Base-by-base conservation (phyloP, 768 basidiomycete species). In the Melanogaster broomeanus region DNA sequence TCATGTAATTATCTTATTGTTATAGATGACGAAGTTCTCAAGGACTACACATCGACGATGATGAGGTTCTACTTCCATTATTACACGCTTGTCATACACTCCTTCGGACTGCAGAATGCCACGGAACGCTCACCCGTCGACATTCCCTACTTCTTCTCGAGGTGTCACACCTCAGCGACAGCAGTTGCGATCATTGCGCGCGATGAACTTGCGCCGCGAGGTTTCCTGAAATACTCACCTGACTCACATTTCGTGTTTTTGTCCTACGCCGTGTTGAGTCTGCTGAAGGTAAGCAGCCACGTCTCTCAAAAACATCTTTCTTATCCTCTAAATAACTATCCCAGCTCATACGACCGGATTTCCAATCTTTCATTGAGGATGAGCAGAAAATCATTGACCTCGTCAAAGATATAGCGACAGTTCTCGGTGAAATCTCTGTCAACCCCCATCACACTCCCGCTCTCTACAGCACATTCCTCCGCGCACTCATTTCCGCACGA, bases 51-150 rank as follows among this genome's bases (percentile, higher is more conserved):
- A 13, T 52, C 56, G 22, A 60, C 63, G 11, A 62, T 67, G 42
- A 77, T 80, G 24, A 74, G 81, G 57, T 95, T 93, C 64, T 93
- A 92, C 66, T 88, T 81, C 72, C 81, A 91, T 65, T 96, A 96
- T 61, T 83, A 87, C 22, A 82, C 83, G 72, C 81, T 99, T 45
- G 90, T 97, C 33, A 74, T 98, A 51, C 94, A 97, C 65, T 96
- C 95, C 1, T 99, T 99, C 60, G 96, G 96, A 11, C 78, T 99
- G 38, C 95, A 99, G 68, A 90, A 96, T 63, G 93, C 96, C n/a
- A 72, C 98, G 49, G 95, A 96, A 69, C 79, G 82, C 18, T 77
- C 81, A 4, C 71, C 80, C 1, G 69, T 88, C 38, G 84, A 93
- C 62, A 85, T 90, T 37, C 85, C 85, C 0, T 85, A 93, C 71